Evolutionary conservation across 768 basidiomycete species (phyloP).

Genomic region (Chlorophyllum brunneum): DNA sequence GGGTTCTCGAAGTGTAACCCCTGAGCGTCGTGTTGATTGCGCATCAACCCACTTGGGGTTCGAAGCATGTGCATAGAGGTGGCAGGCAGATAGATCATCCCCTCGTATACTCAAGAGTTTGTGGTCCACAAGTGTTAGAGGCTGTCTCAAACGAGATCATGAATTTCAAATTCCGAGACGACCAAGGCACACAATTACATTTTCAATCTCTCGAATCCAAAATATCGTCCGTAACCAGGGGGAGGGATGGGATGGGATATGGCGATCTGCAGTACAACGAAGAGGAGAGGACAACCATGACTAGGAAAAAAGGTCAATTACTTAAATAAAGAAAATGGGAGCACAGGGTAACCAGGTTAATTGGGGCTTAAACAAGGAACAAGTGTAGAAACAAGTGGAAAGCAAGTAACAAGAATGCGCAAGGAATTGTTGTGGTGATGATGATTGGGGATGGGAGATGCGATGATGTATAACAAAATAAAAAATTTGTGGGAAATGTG

Average conservation of each 20-base stretch:
- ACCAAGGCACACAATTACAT: conserved; percentile 7
- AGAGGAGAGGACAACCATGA: neutral
- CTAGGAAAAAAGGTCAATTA: conserved; percentile 2
- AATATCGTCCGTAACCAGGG: conserved; percentile 6
- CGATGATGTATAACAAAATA: conserved; percentile 7
- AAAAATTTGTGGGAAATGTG: neutral
- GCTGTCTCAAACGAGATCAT: neutral
- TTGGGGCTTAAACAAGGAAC: neutral
- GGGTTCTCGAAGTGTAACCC: neutral
- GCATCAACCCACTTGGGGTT: neutral
- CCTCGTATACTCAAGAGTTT: neutral
- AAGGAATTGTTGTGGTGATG: conserved; percentile 9
- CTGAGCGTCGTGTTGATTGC: neutral
- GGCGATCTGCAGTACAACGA: conserved; percentile 6
- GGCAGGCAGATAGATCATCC: neutral
- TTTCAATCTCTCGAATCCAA: conserved; percentile 2
- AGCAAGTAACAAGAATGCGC: conserved; percentile 11
- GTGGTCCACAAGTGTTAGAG: neutral
- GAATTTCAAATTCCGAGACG: neutral
- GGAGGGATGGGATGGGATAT: conserved; percentile 4
- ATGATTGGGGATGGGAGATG: neutral
- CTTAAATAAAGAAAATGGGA: conserved; percentile 10
- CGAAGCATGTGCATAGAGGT: neutral
- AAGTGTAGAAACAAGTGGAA: conserved; percentile 6
- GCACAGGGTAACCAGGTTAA: conserved; percentile 6